These are phyloP conservation scores for Verruconis gallopava DNA, from an alignment of 2,329 filamentous ascomycete species.

Conservation along the genomic window DNA sequence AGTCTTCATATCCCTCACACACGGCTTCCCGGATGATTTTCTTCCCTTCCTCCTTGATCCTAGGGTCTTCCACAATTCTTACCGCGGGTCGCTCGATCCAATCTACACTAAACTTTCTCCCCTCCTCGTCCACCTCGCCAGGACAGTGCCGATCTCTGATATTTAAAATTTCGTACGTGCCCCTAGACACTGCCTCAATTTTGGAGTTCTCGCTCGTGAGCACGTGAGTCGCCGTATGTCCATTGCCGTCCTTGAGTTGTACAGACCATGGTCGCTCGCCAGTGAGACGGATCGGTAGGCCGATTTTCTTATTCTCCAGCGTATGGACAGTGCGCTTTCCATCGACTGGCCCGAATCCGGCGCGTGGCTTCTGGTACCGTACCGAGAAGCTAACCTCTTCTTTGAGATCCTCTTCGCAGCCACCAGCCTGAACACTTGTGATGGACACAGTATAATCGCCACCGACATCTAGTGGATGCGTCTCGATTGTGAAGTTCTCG, in stretches of 20 bases:
- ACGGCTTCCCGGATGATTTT: slow-evolving; percentile 64
- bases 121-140: slow-evolving; percentile 61
- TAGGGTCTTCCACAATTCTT: slow-evolving; percentile 46
- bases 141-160: slow-evolving; percentile 72
- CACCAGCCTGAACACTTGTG: slow-evolving; percentile 72
- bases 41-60: slow-evolving; percentile 41
- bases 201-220: slow-evolving; percentile 17
- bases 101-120: slow-evolving; percentile 63
- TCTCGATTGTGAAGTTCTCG: slow-evolving; percentile 57
- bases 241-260: slow-evolving; percentile 36
- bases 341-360: slow-evolving; percentile 73
- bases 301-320: slow-evolving; percentile 60
- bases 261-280: slow-evolving; percentile 78
- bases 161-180: slow-evolving; percentile 66
- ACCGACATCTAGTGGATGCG: slow-evolving; percentile 60
- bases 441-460: slow-evolving; percentile 84
- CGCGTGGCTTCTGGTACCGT: slow-evolving; percentile 75
- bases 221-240: slow-evolving; percentile 23
- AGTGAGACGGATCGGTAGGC: slow-evolving; percentile 70
- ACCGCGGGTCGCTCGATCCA: slow-evolving; percentile 77
- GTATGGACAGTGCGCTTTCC: slow-evolving; percentile 62
- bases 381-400: slow-evolving; percentile 78
- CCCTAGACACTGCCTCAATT: slow-evolving; percentile 51
- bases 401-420: slow-evolving; percentile 75
- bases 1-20: slow-evolving; percentile 89